Conservation (phyloP, 2,329 filamentous ascomycete species). For the Thelonectria discophora region DNA sequence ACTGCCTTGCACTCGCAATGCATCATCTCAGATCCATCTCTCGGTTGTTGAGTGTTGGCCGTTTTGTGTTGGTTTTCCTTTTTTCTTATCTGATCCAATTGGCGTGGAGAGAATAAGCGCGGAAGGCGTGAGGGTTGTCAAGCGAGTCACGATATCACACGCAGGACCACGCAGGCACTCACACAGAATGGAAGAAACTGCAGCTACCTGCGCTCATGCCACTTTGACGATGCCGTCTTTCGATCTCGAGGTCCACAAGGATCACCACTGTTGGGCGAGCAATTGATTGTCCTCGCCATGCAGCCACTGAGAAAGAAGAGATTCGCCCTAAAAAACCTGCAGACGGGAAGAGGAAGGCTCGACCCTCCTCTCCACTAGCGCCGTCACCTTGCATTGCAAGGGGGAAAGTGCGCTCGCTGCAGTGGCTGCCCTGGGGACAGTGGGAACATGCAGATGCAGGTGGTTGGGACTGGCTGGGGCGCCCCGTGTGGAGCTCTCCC, state of each 20-base stretch:
- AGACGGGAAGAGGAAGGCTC: neutral
- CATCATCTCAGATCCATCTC: neutral
- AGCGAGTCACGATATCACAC: conserved; percentile 14
- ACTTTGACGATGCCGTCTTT: conserved; percentile 17
- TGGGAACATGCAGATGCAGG: conserved; percentile 13
- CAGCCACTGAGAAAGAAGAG: conserved; percentile 22
- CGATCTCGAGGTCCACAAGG: conserved; percentile 15
- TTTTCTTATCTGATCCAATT: neutral
- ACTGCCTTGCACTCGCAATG: neutral
- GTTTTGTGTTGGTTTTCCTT: neutral
- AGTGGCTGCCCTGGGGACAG: conserved; percentile 7
- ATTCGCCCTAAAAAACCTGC: conserved; percentile 15
- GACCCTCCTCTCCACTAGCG: conserved; percentile 30
- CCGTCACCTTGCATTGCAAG: conserved; percentile 41
- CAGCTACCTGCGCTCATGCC: conserved; percentile 15
- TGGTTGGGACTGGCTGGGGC: conserved; percentile 3
- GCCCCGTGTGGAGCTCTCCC: conserved; percentile 17
- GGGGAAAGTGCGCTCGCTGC: neutral
- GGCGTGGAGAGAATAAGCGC: conserved; percentile 6
- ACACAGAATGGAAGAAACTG: neutral
- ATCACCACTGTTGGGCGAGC: neutral
- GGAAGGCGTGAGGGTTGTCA: conserved; percentile 2
- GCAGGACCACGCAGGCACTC: conserved; percentile 9
- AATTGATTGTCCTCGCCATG: neutral
- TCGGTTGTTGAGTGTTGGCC: conserved; percentile 1